These are phyloP conservation scores for Rosa persica DNA, from an alignment of 306 rosid species.

Conservation along the genomic window DNA sequence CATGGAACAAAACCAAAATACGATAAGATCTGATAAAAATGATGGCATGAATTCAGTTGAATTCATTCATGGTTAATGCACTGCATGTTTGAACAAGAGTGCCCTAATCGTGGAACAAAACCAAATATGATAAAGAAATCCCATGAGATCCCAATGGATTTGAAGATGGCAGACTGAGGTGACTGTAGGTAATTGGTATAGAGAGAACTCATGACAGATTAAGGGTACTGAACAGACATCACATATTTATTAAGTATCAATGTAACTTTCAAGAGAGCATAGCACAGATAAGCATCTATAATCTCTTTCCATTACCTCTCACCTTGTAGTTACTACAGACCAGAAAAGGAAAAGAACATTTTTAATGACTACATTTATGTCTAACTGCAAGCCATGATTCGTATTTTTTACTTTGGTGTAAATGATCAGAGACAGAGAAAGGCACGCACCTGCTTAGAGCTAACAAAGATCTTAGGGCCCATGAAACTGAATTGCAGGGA, in stretches of 20 bases:
- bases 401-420: neutral
- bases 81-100: constrained; percentile 2
- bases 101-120: neutral
- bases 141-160: neutral
- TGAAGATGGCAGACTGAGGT: constrained; percentile 3
- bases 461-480: constrained; percentile 65
- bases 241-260: neutral
- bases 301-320: neutral
- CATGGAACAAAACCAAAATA: neutral
- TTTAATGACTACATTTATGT: neutral
- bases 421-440: constrained; percentile 4
- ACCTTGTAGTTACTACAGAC: neutral
- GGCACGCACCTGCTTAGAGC: constrained; percentile 62
- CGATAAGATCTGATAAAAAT: neutral
- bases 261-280: neutral
- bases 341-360: neutral
- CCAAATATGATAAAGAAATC: neutral
- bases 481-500: constrained; percentile 74
- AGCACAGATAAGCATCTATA: neutral
- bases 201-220: neutral
- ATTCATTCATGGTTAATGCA: neutral
- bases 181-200: neutral
- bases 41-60: neutral
- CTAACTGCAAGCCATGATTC: neutral
- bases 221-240: neutral